phyloP scores from a whole-genome alignment of 2,329 filamentous ascomycete species.

The Pleomassaria siparia region DNA sequence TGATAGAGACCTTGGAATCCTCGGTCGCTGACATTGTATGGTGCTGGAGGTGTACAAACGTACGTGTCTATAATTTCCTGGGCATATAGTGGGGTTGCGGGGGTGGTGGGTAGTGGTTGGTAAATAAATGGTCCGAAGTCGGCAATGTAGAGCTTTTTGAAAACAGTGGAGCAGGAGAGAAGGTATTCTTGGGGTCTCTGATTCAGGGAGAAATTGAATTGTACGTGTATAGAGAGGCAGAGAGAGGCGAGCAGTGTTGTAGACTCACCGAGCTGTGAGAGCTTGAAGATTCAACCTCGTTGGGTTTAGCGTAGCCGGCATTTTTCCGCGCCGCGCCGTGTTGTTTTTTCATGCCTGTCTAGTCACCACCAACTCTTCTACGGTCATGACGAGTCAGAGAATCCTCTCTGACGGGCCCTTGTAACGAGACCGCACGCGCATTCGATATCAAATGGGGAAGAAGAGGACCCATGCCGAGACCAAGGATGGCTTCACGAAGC shows the following conservation, averaged over 20 bases:
- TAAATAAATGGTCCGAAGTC: not conserved
- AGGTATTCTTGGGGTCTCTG: no score
- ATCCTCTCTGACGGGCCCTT: slow-evolving; percentile 42
- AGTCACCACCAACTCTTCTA: slow-evolving; percentile 19
- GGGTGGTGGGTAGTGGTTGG: not conserved
- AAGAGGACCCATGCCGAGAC: slow-evolving; percentile 46
- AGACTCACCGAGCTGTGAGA: slow-evolving; percentile 8
- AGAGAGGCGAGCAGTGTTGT: not conserved
- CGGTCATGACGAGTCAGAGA: slow-evolving; percentile 42
- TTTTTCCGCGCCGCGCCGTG: slow-evolving; percentile 17
- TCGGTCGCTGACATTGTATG: slow-evolving; percentile 30
- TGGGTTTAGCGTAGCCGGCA: not conserved
- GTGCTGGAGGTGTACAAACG: not conserved
- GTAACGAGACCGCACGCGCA: slow-evolving; percentile 26
- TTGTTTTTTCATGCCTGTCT: slow-evolving; percentile 22
- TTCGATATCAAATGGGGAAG: slow-evolving; percentile 42
- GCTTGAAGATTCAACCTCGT: slow-evolving; percentile 9
- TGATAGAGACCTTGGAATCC: slow-evolving; percentile 57
- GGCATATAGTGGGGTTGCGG: not conserved
- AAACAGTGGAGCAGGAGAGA: not conserved
- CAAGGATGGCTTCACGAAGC: slow-evolving; percentile 44
- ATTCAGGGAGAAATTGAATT: not conserved
- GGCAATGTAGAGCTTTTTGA: not conserved
- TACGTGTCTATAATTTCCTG: not conserved
- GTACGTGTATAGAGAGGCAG: not conserved